These are phyloP conservation scores for Kluyveromyces lactis DNA, from an alignment of 805 yeast genomes.

Conservation along the genomic window DNA sequence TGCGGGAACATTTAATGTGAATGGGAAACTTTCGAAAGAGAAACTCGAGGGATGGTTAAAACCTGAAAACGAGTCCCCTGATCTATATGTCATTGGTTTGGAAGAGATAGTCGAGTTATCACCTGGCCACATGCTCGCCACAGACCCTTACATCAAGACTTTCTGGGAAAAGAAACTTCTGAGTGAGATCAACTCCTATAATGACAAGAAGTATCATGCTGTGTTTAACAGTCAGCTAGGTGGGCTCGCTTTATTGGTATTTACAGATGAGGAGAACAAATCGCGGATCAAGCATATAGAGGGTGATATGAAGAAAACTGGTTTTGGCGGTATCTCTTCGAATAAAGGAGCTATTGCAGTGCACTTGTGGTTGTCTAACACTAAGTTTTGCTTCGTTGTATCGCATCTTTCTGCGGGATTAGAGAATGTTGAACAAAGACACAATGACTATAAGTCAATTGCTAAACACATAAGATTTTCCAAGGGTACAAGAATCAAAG, in stretches of 20 bases:
- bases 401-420: conserved; percentile 94
- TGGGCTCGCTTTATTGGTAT: conserved; percentile 68
- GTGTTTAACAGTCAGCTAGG: conserved; percentile 79
- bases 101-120: conserved; percentile 85
- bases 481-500: conserved; percentile 48
- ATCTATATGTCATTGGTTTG: conserved; percentile 72
- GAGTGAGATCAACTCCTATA: conserved; percentile 34
- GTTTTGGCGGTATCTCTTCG: conserved; percentile 84
- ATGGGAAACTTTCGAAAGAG: conserved; percentile 53
- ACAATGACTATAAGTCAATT: conserved; percentile 76
- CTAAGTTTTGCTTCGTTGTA: conserved; percentile 69
- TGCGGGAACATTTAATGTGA: conserved; percentile 81
- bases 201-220: conserved; percentile 40
- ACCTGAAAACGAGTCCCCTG: conserved; percentile 49
- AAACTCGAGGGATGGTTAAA: conserved; percentile 73
- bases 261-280: conserved; percentile 46
- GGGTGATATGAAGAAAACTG: conserved; percentile 78
- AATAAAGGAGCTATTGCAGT: conserved; percentile 76
- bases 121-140: conserved; percentile 74
- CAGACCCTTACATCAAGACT: conserved; percentile 53
- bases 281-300: conserved; percentile 52
- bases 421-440: conserved; percentile 72
- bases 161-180: conserved; percentile 62
- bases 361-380: conserved; percentile 54
- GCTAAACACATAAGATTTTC: conserved; percentile 59